Evolutionary conservation across 1,284 basidiomycete genomes (phyloP).

Genomic region (Heliocybe sulcata): DNA sequence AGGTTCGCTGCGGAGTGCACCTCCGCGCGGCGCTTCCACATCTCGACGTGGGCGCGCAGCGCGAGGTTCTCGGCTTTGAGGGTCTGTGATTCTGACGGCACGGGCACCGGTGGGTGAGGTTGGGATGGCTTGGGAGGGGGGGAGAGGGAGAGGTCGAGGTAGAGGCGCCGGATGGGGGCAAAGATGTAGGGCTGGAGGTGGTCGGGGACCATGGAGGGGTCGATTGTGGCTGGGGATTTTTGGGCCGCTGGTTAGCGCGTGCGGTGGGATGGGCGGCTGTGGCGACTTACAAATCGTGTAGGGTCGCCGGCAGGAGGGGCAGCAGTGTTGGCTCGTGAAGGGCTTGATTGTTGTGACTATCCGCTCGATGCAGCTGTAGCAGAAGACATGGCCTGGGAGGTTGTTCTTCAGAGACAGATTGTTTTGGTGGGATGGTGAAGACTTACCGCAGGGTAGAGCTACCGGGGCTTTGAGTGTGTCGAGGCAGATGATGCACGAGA

Average conservation of each 20-base stretch:
- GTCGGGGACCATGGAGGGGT: constrained; percentile 35
- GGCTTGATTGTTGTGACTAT: constrained; percentile 38
- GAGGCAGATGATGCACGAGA: constrained; percentile 46
- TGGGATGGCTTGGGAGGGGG: constrained; percentile 7
- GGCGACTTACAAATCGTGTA: constrained; percentile 34
- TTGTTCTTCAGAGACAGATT: not conserved
- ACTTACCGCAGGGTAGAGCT: constrained; percentile 54
- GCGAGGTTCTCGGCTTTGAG: constrained; percentile 30
- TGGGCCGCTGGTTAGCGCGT: constrained; percentile 1
- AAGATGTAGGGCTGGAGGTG: constrained; percentile 42
- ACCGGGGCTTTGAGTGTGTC: constrained; percentile 42
- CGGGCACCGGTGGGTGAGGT: constrained; percentile 2
- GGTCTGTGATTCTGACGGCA: constrained; percentile 4
- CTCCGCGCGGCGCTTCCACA: constrained; percentile 53
- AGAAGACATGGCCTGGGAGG: constrained; percentile 49
- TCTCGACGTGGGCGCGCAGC: constrained; percentile 36
- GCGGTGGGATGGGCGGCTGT: constrained; percentile 3
- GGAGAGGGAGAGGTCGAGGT: constrained; percentile 24
- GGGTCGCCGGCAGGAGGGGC: constrained; percentile 42
- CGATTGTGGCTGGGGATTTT: constrained; percentile 31
- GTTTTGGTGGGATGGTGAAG: not conserved
- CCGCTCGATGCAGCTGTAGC: constrained; percentile 41
- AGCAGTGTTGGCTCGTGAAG: constrained; percentile 37
- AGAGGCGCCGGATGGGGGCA: constrained; percentile 43
- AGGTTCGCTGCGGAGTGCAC: constrained; percentile 47